These are phyloP conservation scores for Quercus lobata DNA, from an alignment of 331 rosid species.

Conservation along the genomic window DNA sequence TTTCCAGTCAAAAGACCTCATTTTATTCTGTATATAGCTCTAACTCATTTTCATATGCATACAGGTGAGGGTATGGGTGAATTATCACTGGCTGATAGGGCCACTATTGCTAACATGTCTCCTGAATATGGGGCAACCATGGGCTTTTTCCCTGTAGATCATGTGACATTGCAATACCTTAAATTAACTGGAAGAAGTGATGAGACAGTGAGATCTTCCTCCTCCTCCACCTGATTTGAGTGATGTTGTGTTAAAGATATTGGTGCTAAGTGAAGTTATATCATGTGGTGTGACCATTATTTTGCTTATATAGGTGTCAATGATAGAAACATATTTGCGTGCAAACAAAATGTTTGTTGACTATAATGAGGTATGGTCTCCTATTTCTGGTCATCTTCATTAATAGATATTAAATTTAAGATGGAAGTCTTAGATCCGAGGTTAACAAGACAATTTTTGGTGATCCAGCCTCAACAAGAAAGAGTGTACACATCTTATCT, in stretches of 20 bases:
- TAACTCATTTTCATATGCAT: background rate
- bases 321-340: slow-evolving; percentile 3
- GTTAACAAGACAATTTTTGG: background rate
- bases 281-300: background rate
- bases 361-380: slow-evolving; percentile 7
- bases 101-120: slow-evolving; percentile 13
- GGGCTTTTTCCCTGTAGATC: slow-evolving; percentile 10
- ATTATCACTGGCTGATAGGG: slow-evolving; percentile 4
- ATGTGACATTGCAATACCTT: slow-evolving; percentile 4
- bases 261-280: background rate
- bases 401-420: background rate
- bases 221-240: background rate
- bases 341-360: slow-evolving; percentile 7
- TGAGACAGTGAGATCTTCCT: background rate
- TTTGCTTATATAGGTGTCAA: background rate
- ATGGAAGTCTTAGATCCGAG: background rate
- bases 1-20: background rate
- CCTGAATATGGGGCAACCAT: slow-evolving; percentile 10
- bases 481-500: slow-evolving; percentile 17
- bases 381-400: background rate
- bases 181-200: slow-evolving; percentile 1
- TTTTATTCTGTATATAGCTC: background rate
- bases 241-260: background rate
- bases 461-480: slow-evolving; percentile 16
- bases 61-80: slow-evolving; percentile 3